Percentiles rank a stretch among this genome's conserved stretches.
Evolutionary conservation across 1,139 yeast genomes (phyloP).

Genomic region (Lodderomyces beijingensis): DNA sequence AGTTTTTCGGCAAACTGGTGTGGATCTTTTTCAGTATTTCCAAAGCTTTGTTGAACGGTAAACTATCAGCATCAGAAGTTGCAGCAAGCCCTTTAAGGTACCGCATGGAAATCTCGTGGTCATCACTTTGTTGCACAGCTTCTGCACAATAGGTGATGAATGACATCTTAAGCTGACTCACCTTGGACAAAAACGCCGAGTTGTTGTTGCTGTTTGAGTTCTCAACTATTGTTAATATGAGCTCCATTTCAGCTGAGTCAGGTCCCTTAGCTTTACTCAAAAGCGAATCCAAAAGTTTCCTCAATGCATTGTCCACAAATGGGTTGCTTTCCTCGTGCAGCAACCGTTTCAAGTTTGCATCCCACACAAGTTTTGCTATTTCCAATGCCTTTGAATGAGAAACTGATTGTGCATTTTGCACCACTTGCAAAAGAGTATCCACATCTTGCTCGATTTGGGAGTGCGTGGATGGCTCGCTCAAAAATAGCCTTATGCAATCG

Average conservation of each 20-base stretch:
- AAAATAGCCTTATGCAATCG: constrained; percentile 28
- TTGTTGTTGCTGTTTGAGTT: no score
- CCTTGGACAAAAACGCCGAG: no score
- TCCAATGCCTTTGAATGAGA: not conserved
- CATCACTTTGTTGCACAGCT: no score
- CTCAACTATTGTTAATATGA: no score
- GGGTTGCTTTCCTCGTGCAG: no score
- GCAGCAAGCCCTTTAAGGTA: constrained; percentile 6
- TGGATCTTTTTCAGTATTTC: constrained; percentile 2
- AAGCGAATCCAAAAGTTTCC: no score
- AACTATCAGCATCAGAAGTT: not conserved
- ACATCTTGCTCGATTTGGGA: constrained; percentile 47
- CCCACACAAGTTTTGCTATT: not conserved
- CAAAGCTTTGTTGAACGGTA: constrained; percentile 2
- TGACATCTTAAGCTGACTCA: no score
- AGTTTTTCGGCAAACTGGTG: not conserved
- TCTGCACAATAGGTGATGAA: no score
- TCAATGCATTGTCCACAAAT: no score
- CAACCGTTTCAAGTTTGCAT: not conserved
- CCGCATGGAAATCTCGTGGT: constrained; percentile 5
- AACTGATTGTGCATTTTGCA: constrained; percentile 12
- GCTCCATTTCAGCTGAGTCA: no score
- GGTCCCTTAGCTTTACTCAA: no score
- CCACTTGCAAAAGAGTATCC: constrained; percentile 17
- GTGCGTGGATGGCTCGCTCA: constrained; percentile 47